Conservation (phyloP, 2,329 filamentous ascomycete species). For the Ophiostoma novo-ulmi region DNA sequence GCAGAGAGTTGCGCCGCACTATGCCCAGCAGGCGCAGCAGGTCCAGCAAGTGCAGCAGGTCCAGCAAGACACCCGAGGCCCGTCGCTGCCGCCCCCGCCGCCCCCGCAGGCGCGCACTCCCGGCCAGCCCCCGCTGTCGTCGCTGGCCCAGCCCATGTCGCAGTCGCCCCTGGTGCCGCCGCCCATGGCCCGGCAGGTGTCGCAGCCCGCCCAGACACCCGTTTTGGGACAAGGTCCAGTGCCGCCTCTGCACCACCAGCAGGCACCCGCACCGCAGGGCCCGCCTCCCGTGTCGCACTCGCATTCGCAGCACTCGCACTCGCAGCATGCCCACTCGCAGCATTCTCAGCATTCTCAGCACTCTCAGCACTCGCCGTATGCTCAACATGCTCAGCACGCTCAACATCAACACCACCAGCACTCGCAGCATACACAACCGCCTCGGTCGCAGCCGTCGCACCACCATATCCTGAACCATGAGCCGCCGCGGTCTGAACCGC, state of each 20-base stretch:
- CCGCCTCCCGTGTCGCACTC: background rate
- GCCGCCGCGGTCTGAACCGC: slow-evolving; percentile 16
- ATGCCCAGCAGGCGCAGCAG: slow-evolving; percentile 12
- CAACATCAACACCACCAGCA: background rate
- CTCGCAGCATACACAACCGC: slow-evolving; percentile 9
- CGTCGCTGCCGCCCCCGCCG: slow-evolving; percentile 24
- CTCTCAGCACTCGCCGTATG: slow-evolving; percentile 13
- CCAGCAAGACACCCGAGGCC: background rate
- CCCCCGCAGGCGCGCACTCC: slow-evolving; percentile 20
- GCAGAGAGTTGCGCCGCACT: slow-evolving; percentile 22
- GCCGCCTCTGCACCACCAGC: slow-evolving; percentile 9
- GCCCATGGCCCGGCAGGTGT: slow-evolving; percentile 7
- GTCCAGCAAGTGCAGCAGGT: too few relatives aligned
- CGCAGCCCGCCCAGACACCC: background rate
- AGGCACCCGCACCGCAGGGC: background rate
- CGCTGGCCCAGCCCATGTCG: background rate
- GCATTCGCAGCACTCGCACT: background rate
- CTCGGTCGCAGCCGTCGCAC: slow-evolving; percentile 16
- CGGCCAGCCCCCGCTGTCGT: slow-evolving; percentile 12
- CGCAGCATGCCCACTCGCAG: slow-evolving; percentile 2
- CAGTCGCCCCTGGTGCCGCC: slow-evolving; percentile 15
- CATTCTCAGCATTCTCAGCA: background rate
- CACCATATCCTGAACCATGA: slow-evolving; percentile 18
- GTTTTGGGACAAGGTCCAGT: background rate
- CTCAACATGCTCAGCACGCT: background rate